These are phyloP conservation scores for Chytriomyces sp. DNA, from an alignment of 192 early-diverging fungal species.

Conservation along the genomic window DNA sequence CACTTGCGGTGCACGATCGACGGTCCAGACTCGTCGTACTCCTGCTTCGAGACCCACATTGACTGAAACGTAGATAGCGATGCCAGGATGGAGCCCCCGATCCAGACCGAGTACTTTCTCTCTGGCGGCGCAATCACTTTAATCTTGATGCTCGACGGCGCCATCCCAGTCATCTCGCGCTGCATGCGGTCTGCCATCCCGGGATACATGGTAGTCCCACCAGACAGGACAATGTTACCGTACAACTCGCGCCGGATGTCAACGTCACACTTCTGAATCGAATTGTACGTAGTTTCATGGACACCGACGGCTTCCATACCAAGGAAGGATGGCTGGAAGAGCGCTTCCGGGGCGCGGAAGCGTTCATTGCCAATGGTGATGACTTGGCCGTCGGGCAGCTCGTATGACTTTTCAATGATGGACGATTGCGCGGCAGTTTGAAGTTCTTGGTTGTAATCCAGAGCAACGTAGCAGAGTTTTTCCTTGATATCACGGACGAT, in stretches of 20 bases:
- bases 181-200: slow-evolving; percentile 60
- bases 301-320: slow-evolving; percentile 54
- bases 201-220: slow-evolving; percentile 62
- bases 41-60: slow-evolving; percentile 71
- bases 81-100: slow-evolving; percentile 68
- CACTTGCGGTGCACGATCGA: slow-evolving; percentile 67
- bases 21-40: slow-evolving; percentile 66
- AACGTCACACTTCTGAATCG: slow-evolving; percentile 58
- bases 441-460: slow-evolving; percentile 57
- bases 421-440: slow-evolving; percentile 50
- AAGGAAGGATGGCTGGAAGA: slow-evolving; percentile 66
- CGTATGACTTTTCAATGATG: slow-evolving; percentile 55
- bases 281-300: slow-evolving; percentile 52
- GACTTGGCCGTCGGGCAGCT: slow-evolving; percentile 61
- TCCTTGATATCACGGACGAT: slow-evolving; percentile 72
- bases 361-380: slow-evolving; percentile 68
- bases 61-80: slow-evolving; percentile 68
- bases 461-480: slow-evolving; percentile 65
- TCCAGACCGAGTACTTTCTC: slow-evolving; percentile 71
- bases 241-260: slow-evolving; percentile 56
- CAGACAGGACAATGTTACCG: slow-evolving; percentile 56
- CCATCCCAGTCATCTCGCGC: slow-evolving; percentile 59
- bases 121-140: slow-evolving; percentile 66
- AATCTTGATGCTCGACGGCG: slow-evolving; percentile 64
- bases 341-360: slow-evolving; percentile 64